Evolutionary conservation across 2,329 filamentous ascomycete genomes (phyloP), one percentile per base, ranked within the genome.

Genomic region (Samsoniella hepiali): DNA sequence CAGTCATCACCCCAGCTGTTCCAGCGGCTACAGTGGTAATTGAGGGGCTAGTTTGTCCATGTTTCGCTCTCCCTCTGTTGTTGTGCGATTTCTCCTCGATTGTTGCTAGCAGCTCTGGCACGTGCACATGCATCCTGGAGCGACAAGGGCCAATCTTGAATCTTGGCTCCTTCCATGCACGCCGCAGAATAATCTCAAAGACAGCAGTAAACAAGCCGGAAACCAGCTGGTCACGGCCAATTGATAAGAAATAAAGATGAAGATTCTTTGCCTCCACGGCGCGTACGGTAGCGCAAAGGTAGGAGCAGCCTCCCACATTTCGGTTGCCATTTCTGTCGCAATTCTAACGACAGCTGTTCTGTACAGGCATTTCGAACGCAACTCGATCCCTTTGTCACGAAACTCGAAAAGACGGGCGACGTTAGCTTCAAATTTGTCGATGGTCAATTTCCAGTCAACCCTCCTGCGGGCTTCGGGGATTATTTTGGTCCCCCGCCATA

Each of bases 401-500:
- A 63, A 2, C 55, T 70, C 3, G 67, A 70, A 29, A 68, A 63
- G 15, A 47, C 63, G 8, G 60, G 57, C 31, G 58, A 61, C 6
- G 58, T 56, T 11, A 63, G 66, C 15, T 83, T 85, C 65, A 77
- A 80, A 67, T 85, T 82, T 72, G 79, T 82, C 62, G 74, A 85
- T 56, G 83, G 82, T 3, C 79, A 78, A 17, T 79, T 81, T 67
- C 75, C 78, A 51, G 81, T 81, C 2, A 73, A 75, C 1, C 82
- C 83, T 5, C 83, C 83, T 0, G 71, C 78, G 22, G 83, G 83
- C 0, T 86, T 84, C 63, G 82, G 83, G 63, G 78, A 83, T 54
- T 86, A 83, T 71, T 86, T 86, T 69, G 84, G 84, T 15, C 76
- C 77, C 5, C 80, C 80, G 0, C 84, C 83, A 8, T 81, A 84